Evolutionary conservation across 2,329 filamentous ascomycete species (phyloP), one percentile per base, ranked within the genome.

Genomic region (Nemania sp.): DNA sequence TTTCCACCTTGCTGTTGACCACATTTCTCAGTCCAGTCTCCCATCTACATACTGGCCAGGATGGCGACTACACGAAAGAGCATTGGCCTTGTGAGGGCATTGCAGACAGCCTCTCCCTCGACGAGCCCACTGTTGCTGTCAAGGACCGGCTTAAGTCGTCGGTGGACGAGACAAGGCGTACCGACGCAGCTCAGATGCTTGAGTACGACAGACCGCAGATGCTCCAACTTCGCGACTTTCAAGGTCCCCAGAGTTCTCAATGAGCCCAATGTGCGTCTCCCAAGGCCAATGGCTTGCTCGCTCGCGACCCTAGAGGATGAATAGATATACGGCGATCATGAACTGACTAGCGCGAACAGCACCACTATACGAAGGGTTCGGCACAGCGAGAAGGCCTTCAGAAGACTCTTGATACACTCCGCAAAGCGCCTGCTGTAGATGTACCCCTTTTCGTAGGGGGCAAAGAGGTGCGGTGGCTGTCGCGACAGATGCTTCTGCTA

Each of bases 311-410:
- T n/a, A n/a, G n/a, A n/a, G n/a, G n/a, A n/a, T n/a, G n/a, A 18
- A 15, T 5, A 35, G n/a, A 18, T 45, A 18, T 61, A 15, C 18
- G 9, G 47, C 12, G 15, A 17, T 5, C 21, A 34, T 35, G 40
- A 32, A 20, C 51, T 60, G 42, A 61, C 54, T 39, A 29, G 5
- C 40, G 57, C 51, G 2, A 58, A 58, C 69, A 97, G 92, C 90
- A 96, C 80, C 90, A 94, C 77, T 99, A 97, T 75, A 83, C 83
- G 65, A 95, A 95, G 76, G 91, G 88, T 62, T 95, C 93, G 1
- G 77, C 87, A 21, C 90, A 97, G 73, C 85, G 94, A 63, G 84
- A 89, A 69, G 88, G 87, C 66, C 84, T 99, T 52, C 85, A 87
- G 49, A 85, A 88, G 49, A 91, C 93, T 17, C 77, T 97, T 25